Base-by-base conservation (phyloP, 2,329 filamentous ascomycete species). In the Colletotrichum horii region DNA sequence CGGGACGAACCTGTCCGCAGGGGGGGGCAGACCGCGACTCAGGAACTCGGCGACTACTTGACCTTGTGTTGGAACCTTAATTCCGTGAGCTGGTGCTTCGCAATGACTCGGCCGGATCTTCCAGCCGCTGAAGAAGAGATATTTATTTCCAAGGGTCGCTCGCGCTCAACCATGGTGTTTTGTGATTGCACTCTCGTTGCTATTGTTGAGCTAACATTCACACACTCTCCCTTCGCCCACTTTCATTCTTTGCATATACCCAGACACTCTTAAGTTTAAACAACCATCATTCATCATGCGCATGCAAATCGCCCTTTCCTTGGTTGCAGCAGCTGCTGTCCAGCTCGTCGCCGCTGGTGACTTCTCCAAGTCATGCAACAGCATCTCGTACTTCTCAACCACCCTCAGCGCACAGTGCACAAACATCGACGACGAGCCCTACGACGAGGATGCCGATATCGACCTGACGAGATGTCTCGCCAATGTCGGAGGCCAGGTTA, bases 141-240 rank as follows among this genome's bases (percentile, higher is more conserved):
- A 52, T 22, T 52, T 52, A 52, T 4, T 22, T 52, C 43, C n/a
- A 22, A 8, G 43, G 11, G 0, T 22, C 43, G 43, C n/a, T 6
- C 4, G n/a, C 3, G 5, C 2, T 14, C 3, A 22, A 22, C 9
- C n/a, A 22, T 22, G 2, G 0, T 7, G n/a, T 22, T 2, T n/a
- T 2, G 14, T 48, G 11, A 14, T 14, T 14, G 43, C 5, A n/a
- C 11, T 48, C 1, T 14, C 19, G 6, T n/a, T 11, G 9, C 9
- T 48, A 11, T n/a, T 12, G 5, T n/a, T 3, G 9, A 48, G 38
- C 14, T 22, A 0, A 22, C 19, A 48, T 8, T 48, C n/a, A 12
- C 43, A n/a, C 38, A 4, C n/a, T 48, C 43, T 14, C 11, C 22
- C 11, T 12, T 52, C n/a, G n/a, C 43, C 11, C 2, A 14, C 4